Base-by-base conservation (phyloP, 441 rosid species). In the Omphalea diandra region DNA sequence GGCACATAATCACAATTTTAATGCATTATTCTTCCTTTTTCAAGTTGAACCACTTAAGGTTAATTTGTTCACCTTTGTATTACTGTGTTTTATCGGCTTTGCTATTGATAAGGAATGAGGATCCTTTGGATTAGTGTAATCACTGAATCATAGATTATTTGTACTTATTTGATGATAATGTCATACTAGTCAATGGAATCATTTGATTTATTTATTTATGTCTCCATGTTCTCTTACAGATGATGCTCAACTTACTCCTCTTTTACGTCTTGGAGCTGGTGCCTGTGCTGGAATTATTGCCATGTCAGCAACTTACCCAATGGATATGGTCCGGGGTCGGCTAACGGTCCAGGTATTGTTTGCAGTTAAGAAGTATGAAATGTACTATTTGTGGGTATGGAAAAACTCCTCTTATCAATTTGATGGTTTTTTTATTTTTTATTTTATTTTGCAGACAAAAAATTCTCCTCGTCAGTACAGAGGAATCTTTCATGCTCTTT, bases 241-340 rank as follows among this genome's bases (percentile, higher is more conserved):
- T 32, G 86, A 83, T 29, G 88, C 87, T 29, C 83, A 83, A 68
- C 83, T 85, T 43, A 81, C 85, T 75, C 88, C 88, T 64, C 20
- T 85, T 59, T 55, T 85, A 74, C 86, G 88, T 29, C 88, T 85
- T 38, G 88, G 86, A 69, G 88, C 85, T 65, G 86, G 88, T 72
- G 86, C 88, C 35, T 83, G 85, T 77, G 88, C 88, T 70, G 88
- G 88, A 73, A 83, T 85, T 67, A 85, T 85, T 67, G 88, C 86
- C 76, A 85, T 85, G 88, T 84, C 90, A 60, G 87, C 87, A 2
- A 86, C 90, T 60, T 86, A 86, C 74, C 88, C 87, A 2, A 85
- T 85, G 88, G 88, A 85, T 68, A 27, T 85, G 88, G 86, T 85
- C 60, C 85, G 86, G 57, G 88, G 88, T 43, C 86, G 88, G 60